Base-by-base conservation (phyloP, 2,329 filamentous ascomycete species). In the Cladophialophora psammophila region DNA sequence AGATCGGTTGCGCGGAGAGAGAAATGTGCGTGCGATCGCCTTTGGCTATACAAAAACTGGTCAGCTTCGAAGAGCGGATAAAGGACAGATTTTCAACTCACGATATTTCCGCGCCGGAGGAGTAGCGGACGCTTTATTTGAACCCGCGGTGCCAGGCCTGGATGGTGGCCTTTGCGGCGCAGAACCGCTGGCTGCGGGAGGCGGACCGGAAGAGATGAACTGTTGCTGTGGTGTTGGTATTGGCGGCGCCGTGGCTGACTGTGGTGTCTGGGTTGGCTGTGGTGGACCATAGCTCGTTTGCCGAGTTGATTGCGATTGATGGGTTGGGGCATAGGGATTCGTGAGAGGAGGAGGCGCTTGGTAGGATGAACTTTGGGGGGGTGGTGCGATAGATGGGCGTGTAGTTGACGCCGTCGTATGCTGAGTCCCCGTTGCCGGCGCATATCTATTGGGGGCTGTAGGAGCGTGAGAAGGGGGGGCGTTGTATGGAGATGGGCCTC, bases 1-100 rank as follows among this genome's bases (percentile, higher is more conserved):
- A 93, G 72, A 99, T 85, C 58, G 88, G 89, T 76, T 90, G 89
- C 13, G 94, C 92, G 60, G 84, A 84, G 12, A 87, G 78, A 0
- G 94, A 91, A 65, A 99, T 97, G 78, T 98, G 93, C 20, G 91
- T 92, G 58, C 94, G 90, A 78, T 98, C 94, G 73, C 94, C 94
- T 50, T 91, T 80, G 68, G 86, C 84, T 84, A 62, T 63, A 62
- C 31, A 26, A 48, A 32, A 42, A 74, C 77, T 74, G 78, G 55
- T 34, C 60, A 34, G 53, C n/a, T 50, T 45, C 45, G 10, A 26
- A 26, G 2, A 35, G 53, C 8, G 18, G 66, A 45, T 13, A 9
- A 31, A 26, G 54, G 13, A 38, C 15, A 42, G n/a, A 26, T 13
- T 18, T 31, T 8, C 31, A 20, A 85, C 86, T 83, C 81, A 82